phyloP scores from a whole-genome alignment of 2,329 filamentous ascomycete genomes.

The Madurella mycetomatis region DNA sequence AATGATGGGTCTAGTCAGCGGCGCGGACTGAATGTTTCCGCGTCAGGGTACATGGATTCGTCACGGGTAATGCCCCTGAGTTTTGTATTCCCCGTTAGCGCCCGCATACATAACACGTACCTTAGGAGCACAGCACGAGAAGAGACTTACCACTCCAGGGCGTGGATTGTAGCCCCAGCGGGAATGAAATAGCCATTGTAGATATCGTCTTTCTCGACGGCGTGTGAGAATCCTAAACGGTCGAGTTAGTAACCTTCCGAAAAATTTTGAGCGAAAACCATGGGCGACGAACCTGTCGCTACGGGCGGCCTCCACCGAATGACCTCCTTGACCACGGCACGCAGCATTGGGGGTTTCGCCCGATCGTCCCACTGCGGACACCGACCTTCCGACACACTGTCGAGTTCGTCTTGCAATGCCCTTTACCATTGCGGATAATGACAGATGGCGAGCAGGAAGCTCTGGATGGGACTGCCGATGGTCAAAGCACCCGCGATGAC shows the following conservation, averaged over 20 bases:
- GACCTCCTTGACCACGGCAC: slow-evolving; percentile 48
- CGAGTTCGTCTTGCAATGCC: slow-evolving; percentile 44
- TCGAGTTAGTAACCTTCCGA: background rate
- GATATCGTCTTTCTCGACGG: slow-evolving; percentile 46
- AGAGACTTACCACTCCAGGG: slow-evolving; percentile 45
- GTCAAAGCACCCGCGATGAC: slow-evolving; percentile 44
- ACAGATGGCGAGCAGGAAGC: slow-evolving; percentile 35
- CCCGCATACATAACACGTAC: background rate
- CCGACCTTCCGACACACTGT: slow-evolving; percentile 37
- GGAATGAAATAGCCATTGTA: slow-evolving; percentile 51
- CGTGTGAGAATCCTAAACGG: slow-evolving; percentile 44
- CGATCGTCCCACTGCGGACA: slow-evolving; percentile 46
- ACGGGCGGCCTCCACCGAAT: slow-evolving; percentile 53
- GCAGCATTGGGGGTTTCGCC: slow-evolving; percentile 41
- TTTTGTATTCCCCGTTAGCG: background rate
- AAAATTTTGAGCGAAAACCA: background rate
- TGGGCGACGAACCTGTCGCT: slow-evolving; percentile 40
- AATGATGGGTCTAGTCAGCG: slow-evolving; percentile 28
- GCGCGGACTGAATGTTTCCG: slow-evolving; percentile 28
- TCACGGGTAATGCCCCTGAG: slow-evolving; percentile 43
- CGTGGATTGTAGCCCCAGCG: slow-evolving; percentile 48
- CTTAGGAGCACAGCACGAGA: background rate
- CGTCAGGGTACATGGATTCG: slow-evolving; percentile 31
- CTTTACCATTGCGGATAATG: slow-evolving; percentile 31
- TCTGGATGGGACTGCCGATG: slow-evolving; percentile 42